Percentiles rank a stretch among this genome's conserved stretches.
These are phyloP conservation scores for Candida gorgasii DNA, from an alignment of 805 yeast species.

Conservation along the genomic window DNA sequence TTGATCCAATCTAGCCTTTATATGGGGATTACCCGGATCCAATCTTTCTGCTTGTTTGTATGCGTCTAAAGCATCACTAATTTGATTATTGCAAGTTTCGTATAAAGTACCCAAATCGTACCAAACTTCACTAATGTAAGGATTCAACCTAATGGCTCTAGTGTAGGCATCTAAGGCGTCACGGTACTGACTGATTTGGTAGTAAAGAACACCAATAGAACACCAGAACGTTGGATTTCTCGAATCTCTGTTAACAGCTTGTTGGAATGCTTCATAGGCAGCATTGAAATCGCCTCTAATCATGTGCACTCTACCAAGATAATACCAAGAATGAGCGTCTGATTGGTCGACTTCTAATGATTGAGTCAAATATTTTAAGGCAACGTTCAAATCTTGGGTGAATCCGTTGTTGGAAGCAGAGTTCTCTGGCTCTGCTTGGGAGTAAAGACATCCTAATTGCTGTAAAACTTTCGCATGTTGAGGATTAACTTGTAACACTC, in stretches of 20 bases:
- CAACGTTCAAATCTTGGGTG: slow-evolving; percentile 75
- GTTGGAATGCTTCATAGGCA: slow-evolving; percentile 98
- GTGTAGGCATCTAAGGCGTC: slow-evolving; percentile 98
- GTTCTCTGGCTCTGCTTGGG: slow-evolving; percentile 48
- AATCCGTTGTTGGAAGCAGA: slow-evolving; percentile 13
- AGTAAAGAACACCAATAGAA: slow-evolving; percentile 91
- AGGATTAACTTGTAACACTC: slow-evolving; percentile 85
- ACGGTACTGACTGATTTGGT: slow-evolving; percentile 92
- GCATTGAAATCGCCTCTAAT: slow-evolving; percentile 91
- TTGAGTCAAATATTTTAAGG: slow-evolving; percentile 78
- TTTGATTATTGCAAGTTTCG: slow-evolving; percentile 96
- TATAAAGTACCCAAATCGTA: slow-evolving; percentile 95
- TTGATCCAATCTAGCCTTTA: slow-evolving; percentile 88
- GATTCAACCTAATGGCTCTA: slow-evolving; percentile 91
- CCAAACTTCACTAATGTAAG: slow-evolving; percentile 97
- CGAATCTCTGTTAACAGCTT: slow-evolving; percentile 95
- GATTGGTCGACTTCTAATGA: slow-evolving; percentile 85
- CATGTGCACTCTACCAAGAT: slow-evolving; percentile 96
- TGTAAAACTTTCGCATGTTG: slow-evolving; percentile 95
- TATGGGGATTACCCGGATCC: slow-evolving; percentile 93
- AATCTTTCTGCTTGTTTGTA: slow-evolving; percentile 94
- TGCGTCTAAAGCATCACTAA: slow-evolving; percentile 93
- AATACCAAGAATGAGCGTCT: slow-evolving; percentile 97
- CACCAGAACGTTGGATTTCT: slow-evolving; percentile 99
- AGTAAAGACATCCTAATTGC: slow-evolving; percentile 92